A percentile compares a stretch with the other conserved stretches of the same genome.
Evolutionary conservation across 352 stramenopile species (phyloP).

Genomic region (Globisporangium okanoganense): DNA sequence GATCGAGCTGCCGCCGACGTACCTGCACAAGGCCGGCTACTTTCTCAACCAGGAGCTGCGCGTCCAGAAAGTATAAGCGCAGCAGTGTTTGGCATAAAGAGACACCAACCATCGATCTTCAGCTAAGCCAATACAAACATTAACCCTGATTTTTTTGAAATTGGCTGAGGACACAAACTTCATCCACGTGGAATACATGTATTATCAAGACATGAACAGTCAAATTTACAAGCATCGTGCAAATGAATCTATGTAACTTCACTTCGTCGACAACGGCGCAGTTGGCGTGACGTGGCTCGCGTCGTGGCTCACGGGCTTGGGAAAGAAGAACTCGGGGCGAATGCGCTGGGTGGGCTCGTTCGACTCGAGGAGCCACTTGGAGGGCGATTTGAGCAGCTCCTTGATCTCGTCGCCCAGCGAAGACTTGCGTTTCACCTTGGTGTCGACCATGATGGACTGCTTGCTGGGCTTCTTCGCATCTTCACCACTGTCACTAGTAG

Average conservation of each 20-base stretch:
- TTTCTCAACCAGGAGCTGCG: constrained; percentile 66
- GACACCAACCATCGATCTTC: not conserved
- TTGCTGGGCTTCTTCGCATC: constrained; percentile 10
- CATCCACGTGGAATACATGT: not conserved
- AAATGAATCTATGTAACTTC: not conserved
- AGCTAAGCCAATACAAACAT: constrained; percentile 6
- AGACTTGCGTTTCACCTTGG: constrained; percentile 38
- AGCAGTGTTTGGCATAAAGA: not conserved
- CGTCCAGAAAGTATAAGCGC: constrained; percentile 54
- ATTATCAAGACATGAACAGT: not conserved
- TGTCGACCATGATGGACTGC: constrained; percentile 37
- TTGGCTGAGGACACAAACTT: not conserved
- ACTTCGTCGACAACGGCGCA: not conserved
- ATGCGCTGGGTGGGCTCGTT: constrained; percentile 26
- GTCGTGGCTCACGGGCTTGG: constrained; percentile 39
- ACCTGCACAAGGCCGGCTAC: constrained; percentile 80
- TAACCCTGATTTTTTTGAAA: not conserved
- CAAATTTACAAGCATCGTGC: not conserved
- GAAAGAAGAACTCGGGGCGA: constrained; percentile 53
- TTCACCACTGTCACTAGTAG: not conserved
- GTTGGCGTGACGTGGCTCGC: constrained; percentile 3
- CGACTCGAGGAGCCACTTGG: constrained; percentile 52
- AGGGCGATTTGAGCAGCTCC: constrained; percentile 49
- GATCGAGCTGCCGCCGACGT: constrained; percentile 72
- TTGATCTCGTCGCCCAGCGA: constrained; percentile 66